Conservation (phyloP, 192 early-diverging fungal genomes). For the Radiomyces spectabilis region DNA sequence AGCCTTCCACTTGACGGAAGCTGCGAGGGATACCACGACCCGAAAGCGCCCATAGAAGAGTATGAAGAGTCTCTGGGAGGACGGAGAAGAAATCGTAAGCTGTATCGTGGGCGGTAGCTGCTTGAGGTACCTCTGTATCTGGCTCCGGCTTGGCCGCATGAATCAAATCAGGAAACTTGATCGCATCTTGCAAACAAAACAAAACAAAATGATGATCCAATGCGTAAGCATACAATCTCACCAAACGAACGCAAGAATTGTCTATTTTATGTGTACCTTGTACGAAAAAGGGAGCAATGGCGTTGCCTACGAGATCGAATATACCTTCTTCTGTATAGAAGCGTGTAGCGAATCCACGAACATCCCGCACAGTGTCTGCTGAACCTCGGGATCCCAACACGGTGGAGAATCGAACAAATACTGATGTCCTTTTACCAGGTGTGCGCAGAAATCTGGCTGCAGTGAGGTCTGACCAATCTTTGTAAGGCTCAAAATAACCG, state of each 20-base stretch:
- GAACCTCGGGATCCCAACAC: constrained; percentile 29
- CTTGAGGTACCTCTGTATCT: constrained; percentile 36
- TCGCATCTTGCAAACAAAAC: too few relatives aligned
- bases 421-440: constrained; percentile 27
- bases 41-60: constrained; percentile 29
- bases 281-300: constrained; percentile 39
- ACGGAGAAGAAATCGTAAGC: constrained; percentile 36
- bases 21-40: constrained; percentile 34
- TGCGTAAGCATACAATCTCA: too few relatives aligned
- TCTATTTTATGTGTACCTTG: constrained; percentile 32
- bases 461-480: constrained; percentile 29
- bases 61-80: constrained; percentile 31
- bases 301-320: constrained; percentile 28
- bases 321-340: constrained; percentile 26
- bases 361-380: constrained; percentile 36
- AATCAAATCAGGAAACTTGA: too few relatives aligned
- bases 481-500: constrained; percentile 33
- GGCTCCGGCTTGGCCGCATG: too few relatives aligned
- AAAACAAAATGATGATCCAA: too few relatives aligned
- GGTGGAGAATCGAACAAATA: constrained; percentile 43
- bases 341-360: constrained; percentile 16
- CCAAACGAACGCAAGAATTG: too few relatives aligned
- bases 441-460: constrained; percentile 24
- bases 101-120: constrained; percentile 30
- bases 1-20: constrained; percentile 36